phyloP scores from a whole-genome alignment of 805 yeast species.

The Candida easanensis region DNA sequence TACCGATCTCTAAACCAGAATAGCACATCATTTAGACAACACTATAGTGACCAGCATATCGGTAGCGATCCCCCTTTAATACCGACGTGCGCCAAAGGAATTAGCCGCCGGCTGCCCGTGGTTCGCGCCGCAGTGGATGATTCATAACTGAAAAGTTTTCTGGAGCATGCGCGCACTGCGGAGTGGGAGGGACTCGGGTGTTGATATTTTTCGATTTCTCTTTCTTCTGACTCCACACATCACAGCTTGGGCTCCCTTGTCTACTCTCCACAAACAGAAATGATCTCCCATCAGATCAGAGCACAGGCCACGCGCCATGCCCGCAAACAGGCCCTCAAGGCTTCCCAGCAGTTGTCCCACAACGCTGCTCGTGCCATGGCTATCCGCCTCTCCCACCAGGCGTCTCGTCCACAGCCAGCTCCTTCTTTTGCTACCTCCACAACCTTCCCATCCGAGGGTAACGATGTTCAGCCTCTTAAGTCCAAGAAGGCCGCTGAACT shows the following conservation, averaged over 20 bases:
- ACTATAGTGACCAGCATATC: too few relatives aligned
- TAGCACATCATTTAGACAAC: too few relatives aligned
- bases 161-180: too few relatives aligned
- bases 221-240: conserved; percentile 1
- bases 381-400: conserved; percentile 12
- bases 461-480: conserved; percentile 9
- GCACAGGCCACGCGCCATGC: conserved; percentile 21
- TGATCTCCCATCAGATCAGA: conserved; percentile 21
- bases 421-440: conserved; percentile 26
- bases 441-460: conserved; percentile 7
- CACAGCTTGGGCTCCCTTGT: background rate
- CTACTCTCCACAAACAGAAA: conserved; percentile 2
- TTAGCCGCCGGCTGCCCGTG: conserved; percentile 13
- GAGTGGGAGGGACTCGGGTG: background rate
- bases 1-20: too few relatives aligned
- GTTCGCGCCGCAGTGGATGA: conserved; percentile 9
- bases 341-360: conserved; percentile 8
- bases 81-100: background rate
- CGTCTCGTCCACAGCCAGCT: conserved; percentile 27
- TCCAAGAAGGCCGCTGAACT: conserved; percentile 29
- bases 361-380: conserved; percentile 13
- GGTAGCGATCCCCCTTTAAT: background rate
- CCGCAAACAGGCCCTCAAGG: conserved; percentile 11
- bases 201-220: background rate
- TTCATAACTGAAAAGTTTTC: conserved; percentile 11